Conservation (phyloP, 2,329 filamentous ascomycete species). For the Teratosphaeria viscida region DNA sequence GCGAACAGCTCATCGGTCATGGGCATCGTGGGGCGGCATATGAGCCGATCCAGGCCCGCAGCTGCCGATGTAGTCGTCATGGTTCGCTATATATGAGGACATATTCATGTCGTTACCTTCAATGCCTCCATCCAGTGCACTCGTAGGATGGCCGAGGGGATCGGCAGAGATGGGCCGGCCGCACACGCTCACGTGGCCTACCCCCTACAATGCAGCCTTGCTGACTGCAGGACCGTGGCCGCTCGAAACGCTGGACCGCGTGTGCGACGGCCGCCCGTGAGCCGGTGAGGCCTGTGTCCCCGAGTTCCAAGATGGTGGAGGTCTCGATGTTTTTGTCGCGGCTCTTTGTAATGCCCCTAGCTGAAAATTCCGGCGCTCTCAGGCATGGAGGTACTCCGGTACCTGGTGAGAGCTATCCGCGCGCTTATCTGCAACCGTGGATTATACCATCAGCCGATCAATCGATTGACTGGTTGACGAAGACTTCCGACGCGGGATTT, state of each 20-base stretch:
- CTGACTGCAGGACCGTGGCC: background rate
- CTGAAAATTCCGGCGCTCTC: background rate
- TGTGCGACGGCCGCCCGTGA: background rate
- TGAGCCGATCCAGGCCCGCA: background rate
- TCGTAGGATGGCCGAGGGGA: background rate
- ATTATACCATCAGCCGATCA: background rate
- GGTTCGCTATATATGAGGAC: background rate
- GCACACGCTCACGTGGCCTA: background rate
- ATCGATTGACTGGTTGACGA: background rate
- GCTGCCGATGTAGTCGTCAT: background rate
- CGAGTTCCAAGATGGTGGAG: background rate
- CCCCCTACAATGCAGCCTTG: background rate
- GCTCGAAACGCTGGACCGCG: background rate
- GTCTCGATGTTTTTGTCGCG: background rate
- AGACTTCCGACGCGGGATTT: background rate
- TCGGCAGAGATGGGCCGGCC: background rate
- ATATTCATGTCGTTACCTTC: background rate
- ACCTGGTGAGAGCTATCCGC: background rate
- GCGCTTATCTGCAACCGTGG: background rate
- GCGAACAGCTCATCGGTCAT: background rate
- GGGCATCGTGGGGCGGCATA: background rate
- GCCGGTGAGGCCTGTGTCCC: background rate
- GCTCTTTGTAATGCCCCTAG: background rate
- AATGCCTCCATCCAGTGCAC: background rate
- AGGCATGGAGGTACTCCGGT: background rate